These are phyloP conservation scores for Yamadazyma taylorii DNA, from an alignment of 1,139 yeast species.

Conservation along the genomic window DNA sequence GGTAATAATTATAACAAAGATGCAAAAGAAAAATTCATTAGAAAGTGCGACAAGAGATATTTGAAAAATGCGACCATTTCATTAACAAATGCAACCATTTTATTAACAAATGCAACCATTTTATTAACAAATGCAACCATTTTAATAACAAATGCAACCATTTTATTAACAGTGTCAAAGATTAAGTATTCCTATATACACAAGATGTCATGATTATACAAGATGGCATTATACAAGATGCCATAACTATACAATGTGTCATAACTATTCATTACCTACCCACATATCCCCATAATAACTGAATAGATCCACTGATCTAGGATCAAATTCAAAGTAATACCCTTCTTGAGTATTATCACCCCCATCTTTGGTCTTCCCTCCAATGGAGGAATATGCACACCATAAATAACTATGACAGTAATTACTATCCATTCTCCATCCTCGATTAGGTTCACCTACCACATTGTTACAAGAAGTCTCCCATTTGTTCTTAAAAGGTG, in stretches of 20 bases:
- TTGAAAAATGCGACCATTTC: no score
- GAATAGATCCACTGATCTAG: constrained; percentile 22
- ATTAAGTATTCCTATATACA: no score
- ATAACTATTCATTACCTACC: constrained; percentile 30
- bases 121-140: no score
- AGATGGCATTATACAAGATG: no score
- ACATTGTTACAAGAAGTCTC: constrained; percentile 26
- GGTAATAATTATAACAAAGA: not conserved
- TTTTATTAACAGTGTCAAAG: no score
- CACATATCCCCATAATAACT: constrained; percentile 35
- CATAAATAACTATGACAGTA: constrained; percentile 45
- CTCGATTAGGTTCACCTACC: constrained; percentile 29
- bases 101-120: no score
- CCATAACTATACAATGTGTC: no score
- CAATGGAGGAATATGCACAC: constrained; percentile 47
- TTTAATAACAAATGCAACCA: no score
- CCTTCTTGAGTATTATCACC: constrained; percentile 28
- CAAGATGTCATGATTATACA: no score
- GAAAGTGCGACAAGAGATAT: no score
- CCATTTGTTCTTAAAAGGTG: constrained; percentile 28
- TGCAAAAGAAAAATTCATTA: not conserved
- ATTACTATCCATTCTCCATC: constrained; percentile 30
- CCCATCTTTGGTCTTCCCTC: constrained; percentile 29
- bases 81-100: no score
- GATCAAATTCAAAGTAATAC: constrained; percentile 23